Base-by-base conservation (phyloP, 2,329 filamentous ascomycete genomes). In the Cylindrodendrum hubeiense region DNA sequence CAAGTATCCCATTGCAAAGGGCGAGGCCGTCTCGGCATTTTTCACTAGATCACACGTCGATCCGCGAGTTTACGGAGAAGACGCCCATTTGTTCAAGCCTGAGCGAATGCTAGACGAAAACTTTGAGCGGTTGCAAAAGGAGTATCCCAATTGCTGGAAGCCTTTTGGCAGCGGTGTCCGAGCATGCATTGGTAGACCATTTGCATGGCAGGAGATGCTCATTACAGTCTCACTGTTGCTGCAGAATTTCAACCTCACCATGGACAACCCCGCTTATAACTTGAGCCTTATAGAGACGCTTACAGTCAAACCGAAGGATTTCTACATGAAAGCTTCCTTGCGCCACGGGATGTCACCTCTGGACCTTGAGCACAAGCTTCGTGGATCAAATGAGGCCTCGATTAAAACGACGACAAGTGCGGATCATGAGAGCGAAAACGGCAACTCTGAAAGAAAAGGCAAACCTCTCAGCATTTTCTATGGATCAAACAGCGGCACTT, bases 401-500 rank as follows among this genome's bases (percentile, higher is more conserved):
- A 21, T 41, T 2, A 34, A 61, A 10, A 6, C 4, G 49, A 67
- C 5, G 28, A 72, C 62, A 37, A 15, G 12, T 4, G n/a, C n/a
- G n/a, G n/a, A n/a, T n/a, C n/a, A n/a, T n/a, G 34, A n/a, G 34
- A n/a, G 12, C 15, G 5, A 3, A n/a, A n/a, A 37, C 17, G 34
- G 34, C 12, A 1, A n/a, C 3, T 5, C 12, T 37, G 34, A 15
- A 2, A 37, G 15, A 6, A 37, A 37, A 6, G 34, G 15, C 15
- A 82, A 81, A 62, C 84, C 83, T 0, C 77, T 95, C 68, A 86
- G 86, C 17, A 86, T 95, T 21, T 86, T 90, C 47, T 94, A 92
- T 73, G 92, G 92, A 3, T 92, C 90, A 19, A 93, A 93, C 74
- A 89, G 88, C 2, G 92, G 92, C 1, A 94, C 92, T 1, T 94